Base-by-base conservation (phyloP, 148 eudicot genomes). In the Cornus kousa region DNA sequence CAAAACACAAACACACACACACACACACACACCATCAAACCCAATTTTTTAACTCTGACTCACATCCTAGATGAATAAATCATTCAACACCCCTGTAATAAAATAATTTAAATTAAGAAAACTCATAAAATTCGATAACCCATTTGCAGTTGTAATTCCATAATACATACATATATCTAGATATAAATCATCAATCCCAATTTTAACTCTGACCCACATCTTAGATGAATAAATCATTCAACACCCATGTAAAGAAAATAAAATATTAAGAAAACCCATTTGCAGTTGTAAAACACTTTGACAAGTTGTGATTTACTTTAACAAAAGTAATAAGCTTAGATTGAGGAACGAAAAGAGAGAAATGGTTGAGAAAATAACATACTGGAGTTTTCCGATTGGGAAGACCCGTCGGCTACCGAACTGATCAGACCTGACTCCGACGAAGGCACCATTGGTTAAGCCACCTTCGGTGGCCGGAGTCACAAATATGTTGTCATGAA, bases 351-450 rank as follows among this genome's bases (percentile, higher is more conserved):
- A 2, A 53, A 53, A 16, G 19, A 53, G 17, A 11, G 17, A 4
- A 12, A 4, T 53, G 17, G 3, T 11, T 53, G 19, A 53, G 19
- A 35, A 67, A 73, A 9, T 7, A 39, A 79, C 85, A 14, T 76
- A 94, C 98, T 74, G 71, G 50, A 94, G 90, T 71, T 92, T 94
- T 28, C 97, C 98, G 74, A 94, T 23, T 8, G 97, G 97, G 77
- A 94, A 94, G 72, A 92, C 87, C 68, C 86, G 86, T 22, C 89
- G 94, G 82, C 94, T 85, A 9, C 98, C 92, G 8, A 73, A 55
- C 70, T 80, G 86, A 84, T 94, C 87, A 12, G 97, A 94, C n/a
- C 60, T 67, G 20, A 94, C 90, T 3, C 97, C 98, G 76, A 94
- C 76, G 77, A 94, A 94, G 14, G 92, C 92, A 4, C 92, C 95